Conservation (phyloP, 768 basidiomycete species). For the Gymnopilus dilepis region DNA sequence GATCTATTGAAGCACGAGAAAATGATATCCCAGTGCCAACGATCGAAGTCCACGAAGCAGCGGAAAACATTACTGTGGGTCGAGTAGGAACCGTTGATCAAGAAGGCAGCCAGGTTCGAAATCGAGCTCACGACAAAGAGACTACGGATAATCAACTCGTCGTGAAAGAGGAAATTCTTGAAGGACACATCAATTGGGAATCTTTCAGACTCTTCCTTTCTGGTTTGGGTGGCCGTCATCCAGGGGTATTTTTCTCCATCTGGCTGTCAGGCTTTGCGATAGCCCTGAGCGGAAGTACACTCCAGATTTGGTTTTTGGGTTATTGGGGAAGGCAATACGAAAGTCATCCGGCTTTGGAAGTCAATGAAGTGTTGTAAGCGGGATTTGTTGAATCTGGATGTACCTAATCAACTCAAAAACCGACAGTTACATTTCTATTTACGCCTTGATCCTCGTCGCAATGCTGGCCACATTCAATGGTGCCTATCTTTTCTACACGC, state of each 20-base stretch:
- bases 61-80: slow-evolving; percentile 33
- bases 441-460: neutral
- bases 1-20: slow-evolving; percentile 52
- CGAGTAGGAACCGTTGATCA: slow-evolving; percentile 23
- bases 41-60: slow-evolving; percentile 42
- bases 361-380: slow-evolving; percentile 41
- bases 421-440: neutral
- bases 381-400: neutral
- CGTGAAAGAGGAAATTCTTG: slow-evolving; percentile 63
- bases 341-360: slow-evolving; percentile 32
- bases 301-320: slow-evolving; percentile 49
- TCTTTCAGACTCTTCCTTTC: slow-evolving; percentile 41
- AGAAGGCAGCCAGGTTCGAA: slow-evolving; percentile 27
- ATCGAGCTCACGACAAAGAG: slow-evolving; percentile 22
- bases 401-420: neutral
- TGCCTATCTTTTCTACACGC: neutral
- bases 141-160: slow-evolving; percentile 58
- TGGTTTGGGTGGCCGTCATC: slow-evolving; percentile 39
- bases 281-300: slow-evolving; percentile 27
- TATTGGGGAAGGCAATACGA: slow-evolving; percentile 53
- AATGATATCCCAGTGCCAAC: slow-evolving; percentile 46
- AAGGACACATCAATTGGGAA: slow-evolving; percentile 33
- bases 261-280: slow-evolving; percentile 31
- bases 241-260: slow-evolving; percentile 37
- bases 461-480: neutral